A percentile compares a stretch with the other conserved stretches of the same genome.
These are phyloP conservation scores for Ophiocordyceps camponoti-rufipedis DNA, from an alignment of 2,329 filamentous ascomycete genomes.

Conservation along the genomic window DNA sequence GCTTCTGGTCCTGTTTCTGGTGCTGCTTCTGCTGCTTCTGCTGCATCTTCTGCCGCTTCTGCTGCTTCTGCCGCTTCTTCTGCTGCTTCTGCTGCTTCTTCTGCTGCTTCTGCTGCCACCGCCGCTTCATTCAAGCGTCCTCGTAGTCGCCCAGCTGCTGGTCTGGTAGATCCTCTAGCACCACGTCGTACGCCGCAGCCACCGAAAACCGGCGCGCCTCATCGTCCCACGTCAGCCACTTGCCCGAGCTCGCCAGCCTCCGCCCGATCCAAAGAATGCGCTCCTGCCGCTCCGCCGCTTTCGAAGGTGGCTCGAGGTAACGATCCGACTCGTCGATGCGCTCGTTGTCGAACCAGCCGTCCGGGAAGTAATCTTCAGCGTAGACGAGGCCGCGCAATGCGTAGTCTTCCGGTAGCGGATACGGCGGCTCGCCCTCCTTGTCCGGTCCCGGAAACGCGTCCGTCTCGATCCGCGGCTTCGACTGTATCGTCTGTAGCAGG, in stretches of 20 bases:
- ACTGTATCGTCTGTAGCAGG: slow-evolving; percentile 9
- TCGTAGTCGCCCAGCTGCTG: background rate
- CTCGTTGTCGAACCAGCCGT: slow-evolving; percentile 36
- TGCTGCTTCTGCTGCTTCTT: no score
- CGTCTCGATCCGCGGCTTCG: slow-evolving; percentile 18
- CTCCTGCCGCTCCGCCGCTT: slow-evolving; percentile 35
- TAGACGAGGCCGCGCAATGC: slow-evolving; percentile 45
- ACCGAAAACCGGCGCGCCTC: slow-evolving; percentile 20
- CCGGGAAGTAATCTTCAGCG: slow-evolving; percentile 37
- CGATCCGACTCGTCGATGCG: slow-evolving; percentile 51
- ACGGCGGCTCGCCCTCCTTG: slow-evolving; percentile 17
- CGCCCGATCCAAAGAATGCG: slow-evolving; percentile 40
- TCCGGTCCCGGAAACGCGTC: slow-evolving; percentile 28
- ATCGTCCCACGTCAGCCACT: slow-evolving; percentile 28
- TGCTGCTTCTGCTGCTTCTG: no score
- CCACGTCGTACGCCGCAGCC: slow-evolving; percentile 15
- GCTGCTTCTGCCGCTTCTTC: no score
- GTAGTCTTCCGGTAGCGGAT: slow-evolving; percentile 52
- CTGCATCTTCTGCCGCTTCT: no score
- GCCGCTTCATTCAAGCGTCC: background rate
- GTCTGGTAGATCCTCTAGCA: background rate
- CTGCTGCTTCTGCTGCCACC: no score
- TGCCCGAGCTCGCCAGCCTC: slow-evolving; percentile 21
- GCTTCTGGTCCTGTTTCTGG: no score
- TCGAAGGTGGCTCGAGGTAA: slow-evolving; percentile 41